Base-by-base conservation (phyloP, 2,329 filamentous ascomycete species). In the Aspergillus piperis region DNA sequence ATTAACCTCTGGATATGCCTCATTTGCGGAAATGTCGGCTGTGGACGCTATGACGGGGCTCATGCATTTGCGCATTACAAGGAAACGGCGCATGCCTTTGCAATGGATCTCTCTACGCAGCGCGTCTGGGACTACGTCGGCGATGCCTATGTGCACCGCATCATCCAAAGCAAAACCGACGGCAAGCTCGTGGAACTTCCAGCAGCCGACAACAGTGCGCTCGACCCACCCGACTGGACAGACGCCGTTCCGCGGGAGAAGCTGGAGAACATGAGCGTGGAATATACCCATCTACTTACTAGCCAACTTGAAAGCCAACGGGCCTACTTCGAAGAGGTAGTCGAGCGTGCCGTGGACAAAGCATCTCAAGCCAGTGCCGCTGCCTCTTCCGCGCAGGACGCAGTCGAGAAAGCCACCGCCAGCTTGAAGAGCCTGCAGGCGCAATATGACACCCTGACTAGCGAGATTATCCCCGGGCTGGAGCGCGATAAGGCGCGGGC, bases 41-140 rank as follows among this genome's bases (percentile, higher is more conserved):
- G 95, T 72, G 95, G 95, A 1, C 87, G 95, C 30, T 99, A 99
- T 74, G 96, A 97, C 75, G 88, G 89, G 27, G 95, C 92, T 0
- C 93, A 98, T 70, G 93, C 94, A 36, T 96, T 96, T 74, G 89
- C 91, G 11, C 93, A 97, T 76, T 97, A 92, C 86, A 92, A 96
- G 76, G 85, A 91, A 58, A 96, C 91, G 3, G 87, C 88, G 3
- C 95, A 99, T 75, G 90, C 90, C 64, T 99, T 96, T 73, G 90
- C 92, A 25, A 90, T 99, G 74, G 95, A 99, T 73, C 86, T 98
- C 39, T 88, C 90, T 63, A 96, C 92, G 0, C 94, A 99, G 74
- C 90, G 96, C 68, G 93, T 99, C 1, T 99, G 95, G 95, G 95
- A 99, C 76, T 99, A 99, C 66, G 91, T 91, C 0, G 92, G 91